Evolutionary conservation across 2,329 filamentous ascomycete genomes (phyloP), one percentile per base, ranked within the genome.

Genomic region (Lasiodiplodia gonubiensis): DNA sequence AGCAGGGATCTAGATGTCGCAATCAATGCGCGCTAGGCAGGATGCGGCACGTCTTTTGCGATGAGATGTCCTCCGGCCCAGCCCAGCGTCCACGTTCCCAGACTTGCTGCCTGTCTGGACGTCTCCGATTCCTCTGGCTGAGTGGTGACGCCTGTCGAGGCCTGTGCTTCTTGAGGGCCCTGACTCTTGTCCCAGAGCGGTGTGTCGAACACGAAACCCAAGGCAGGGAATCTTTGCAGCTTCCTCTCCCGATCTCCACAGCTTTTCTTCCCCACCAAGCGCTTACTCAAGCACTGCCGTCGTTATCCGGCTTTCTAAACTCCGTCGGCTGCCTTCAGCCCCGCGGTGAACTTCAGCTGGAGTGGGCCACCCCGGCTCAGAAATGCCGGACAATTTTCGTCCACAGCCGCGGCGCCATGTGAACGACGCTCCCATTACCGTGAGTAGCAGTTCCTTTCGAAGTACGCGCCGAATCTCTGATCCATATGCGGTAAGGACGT

Each of bases 91-190:
- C 59, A 63, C 59, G 59, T 51, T 37, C 21, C 10, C 27, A 23
- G 8, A 10, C 14, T 18, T 18, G 53, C 53, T n/a, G 30, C 11
- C 30, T 8, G 21, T 12, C 33, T 57, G 35, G 53, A 57, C 53
- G 39, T 39, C 23, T 27, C 27, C 25, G 42, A 16, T 33, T n/a
- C 46, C 30, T 52, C 18, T 52, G 46, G 18, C 30, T 51, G 59
- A 63, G 59, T 63, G 59, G 46, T 63, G 59, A 63, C 59, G 59
- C 59, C 23, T 23, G 57, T 2, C 23, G 23, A n/a, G 25, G 57
- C 4, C 57, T 46, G 57, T 49, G 57, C 39, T 35, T 23, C 8
- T 2, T 2, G 25, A 33, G n/a, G 57, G 51, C 57, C 42, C 57
- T 61, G 55, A 25, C 55, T 48, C 54, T 42, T 42, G 12, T n/a